Evolutionary conservation across 2,329 filamentous ascomycete genomes (phyloP).

Genomic region (Colletotrichum cuscutae): DNA sequence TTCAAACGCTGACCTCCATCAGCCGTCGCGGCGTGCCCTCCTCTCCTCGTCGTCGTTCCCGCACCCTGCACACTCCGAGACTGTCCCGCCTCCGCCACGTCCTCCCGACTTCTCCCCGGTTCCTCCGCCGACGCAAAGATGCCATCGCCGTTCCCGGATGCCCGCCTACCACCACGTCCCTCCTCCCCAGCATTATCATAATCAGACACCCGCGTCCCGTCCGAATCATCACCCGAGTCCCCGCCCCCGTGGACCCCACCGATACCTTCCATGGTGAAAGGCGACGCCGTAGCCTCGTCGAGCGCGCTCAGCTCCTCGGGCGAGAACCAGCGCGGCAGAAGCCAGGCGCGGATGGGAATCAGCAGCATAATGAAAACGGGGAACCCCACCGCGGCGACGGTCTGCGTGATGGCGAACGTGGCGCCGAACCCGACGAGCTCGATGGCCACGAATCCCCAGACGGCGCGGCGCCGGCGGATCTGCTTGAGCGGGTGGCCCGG

Average conservation of each 20-base stretch:
- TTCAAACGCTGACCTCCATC: not conserved
- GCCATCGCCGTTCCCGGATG: slow-evolving; percentile 36
- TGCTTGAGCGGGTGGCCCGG: slow-evolving; percentile 67
- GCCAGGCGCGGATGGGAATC: slow-evolving; percentile 71
- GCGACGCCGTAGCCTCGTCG: slow-evolving; percentile 79
- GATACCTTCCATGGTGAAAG: slow-evolving; percentile 81
- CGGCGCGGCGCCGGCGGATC: slow-evolving; percentile 69
- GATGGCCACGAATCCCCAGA: slow-evolving; percentile 77
- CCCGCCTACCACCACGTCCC: slow-evolving; percentile 18
- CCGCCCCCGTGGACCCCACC: slow-evolving; percentile 68
- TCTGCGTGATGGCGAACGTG: slow-evolving; percentile 86
- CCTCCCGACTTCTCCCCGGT: slow-evolving; percentile 46
- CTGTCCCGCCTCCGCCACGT: slow-evolving; percentile 46
- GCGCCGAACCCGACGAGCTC: slow-evolving; percentile 78
- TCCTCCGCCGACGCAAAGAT: slow-evolving; percentile 41
- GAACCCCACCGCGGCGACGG: slow-evolving; percentile 84
- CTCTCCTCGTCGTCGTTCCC: not conserved
- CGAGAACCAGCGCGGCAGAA: slow-evolving; percentile 72
- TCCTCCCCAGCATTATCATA: slow-evolving; percentile 33
- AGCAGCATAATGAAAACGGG: slow-evolving; percentile 78
- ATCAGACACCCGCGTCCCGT: slow-evolving; percentile 13
- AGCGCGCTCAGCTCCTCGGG: slow-evolving; percentile 69
- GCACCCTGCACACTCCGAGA: not conserved
- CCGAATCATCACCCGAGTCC: slow-evolving; percentile 35
- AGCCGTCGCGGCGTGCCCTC: not conserved